Evolutionary conservation across 495 filamentous ascomycete genomes (phyloP).

Genomic region (Daldinia grandis): DNA sequence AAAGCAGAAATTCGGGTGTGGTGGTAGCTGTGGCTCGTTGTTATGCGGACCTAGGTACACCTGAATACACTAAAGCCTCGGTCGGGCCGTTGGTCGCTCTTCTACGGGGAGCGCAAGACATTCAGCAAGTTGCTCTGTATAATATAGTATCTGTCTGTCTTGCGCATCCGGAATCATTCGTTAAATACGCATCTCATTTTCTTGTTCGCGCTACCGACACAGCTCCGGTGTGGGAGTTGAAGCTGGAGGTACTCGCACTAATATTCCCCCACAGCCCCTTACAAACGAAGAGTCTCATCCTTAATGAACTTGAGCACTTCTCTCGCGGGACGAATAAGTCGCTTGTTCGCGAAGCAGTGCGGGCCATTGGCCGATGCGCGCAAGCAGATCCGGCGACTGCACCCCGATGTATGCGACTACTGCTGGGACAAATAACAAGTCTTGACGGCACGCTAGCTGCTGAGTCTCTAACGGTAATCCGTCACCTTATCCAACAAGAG

Average conservation of each 20-base stretch:
- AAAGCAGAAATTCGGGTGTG: slow-evolving; percentile 91
- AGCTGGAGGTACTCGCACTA: slow-evolving; percentile 87
- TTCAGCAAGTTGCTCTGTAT: slow-evolving; percentile 86
- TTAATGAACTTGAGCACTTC: slow-evolving; percentile 93
- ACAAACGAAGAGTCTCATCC: slow-evolving; percentile 81
- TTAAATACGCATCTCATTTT: slow-evolving; percentile 86
- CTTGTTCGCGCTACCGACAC: slow-evolving; percentile 82
- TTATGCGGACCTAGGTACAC: slow-evolving; percentile 82
- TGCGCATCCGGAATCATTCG: slow-evolving; percentile 74
- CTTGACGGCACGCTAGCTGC: slow-evolving; percentile 86
- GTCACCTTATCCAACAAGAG: slow-evolving; percentile 93
- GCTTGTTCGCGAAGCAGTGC: slow-evolving; percentile 84
- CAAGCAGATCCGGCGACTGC: slow-evolving; percentile 76
- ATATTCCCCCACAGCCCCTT: slow-evolving; percentile 83
- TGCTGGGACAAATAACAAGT: slow-evolving; percentile 84
- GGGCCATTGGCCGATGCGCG: slow-evolving; percentile 92
- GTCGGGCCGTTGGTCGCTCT: slow-evolving; percentile 87
- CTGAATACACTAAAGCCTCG: slow-evolving; percentile 72
- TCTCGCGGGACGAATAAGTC: slow-evolving; percentile 77
- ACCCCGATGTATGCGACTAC: slow-evolving; percentile 77
- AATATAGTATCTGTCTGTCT: slow-evolving; percentile 93
- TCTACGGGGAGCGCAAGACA: slow-evolving; percentile 82
- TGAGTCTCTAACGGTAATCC: slow-evolving; percentile 89
- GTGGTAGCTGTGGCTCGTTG: slow-evolving; percentile 86
- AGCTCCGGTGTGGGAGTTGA: slow-evolving; percentile 85